phyloP scores from a whole-genome alignment of 2,329 filamentous ascomycete species.

The Mollisiaceae sp. region DNA sequence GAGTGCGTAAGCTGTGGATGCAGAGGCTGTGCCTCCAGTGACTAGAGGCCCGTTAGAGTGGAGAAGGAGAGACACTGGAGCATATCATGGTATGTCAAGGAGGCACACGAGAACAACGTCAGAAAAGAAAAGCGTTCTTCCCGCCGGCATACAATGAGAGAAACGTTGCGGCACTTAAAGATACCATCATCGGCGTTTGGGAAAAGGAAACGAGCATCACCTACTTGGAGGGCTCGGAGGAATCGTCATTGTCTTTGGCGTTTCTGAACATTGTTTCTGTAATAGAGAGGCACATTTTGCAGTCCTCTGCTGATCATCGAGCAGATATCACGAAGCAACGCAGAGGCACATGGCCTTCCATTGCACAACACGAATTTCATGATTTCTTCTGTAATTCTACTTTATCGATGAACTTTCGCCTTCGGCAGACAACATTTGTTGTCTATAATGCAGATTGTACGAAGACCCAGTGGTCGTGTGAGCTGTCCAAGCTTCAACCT shows the following conservation, averaged over 20 bases:
- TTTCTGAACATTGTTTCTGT: background rate
- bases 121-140: too few relatives aligned
- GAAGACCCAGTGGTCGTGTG: background rate
- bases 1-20: slow-evolving; percentile 97
- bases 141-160: background rate
- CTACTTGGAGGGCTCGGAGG: background rate
- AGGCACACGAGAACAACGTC: too few relatives aligned
- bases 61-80: background rate
- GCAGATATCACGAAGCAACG: background rate
- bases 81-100: background rate
- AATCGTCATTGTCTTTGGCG: background rate
- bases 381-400: background rate
- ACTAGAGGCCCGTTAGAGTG: slow-evolving; percentile 51
- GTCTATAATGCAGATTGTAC: background rate
- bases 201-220: background rate
- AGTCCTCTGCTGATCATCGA: background rate
- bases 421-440: background rate
- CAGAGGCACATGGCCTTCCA: background rate
- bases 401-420: background rate
- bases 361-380: background rate
- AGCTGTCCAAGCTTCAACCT: background rate
- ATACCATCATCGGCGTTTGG: slow-evolving; percentile 36
- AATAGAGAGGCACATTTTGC: background rate
- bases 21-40: slow-evolving; percentile 84
- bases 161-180: slow-evolving; percentile 20